Conservation (phyloP, 2,329 filamentous ascomycete species). For the Sporothrix mexicana region DNA sequence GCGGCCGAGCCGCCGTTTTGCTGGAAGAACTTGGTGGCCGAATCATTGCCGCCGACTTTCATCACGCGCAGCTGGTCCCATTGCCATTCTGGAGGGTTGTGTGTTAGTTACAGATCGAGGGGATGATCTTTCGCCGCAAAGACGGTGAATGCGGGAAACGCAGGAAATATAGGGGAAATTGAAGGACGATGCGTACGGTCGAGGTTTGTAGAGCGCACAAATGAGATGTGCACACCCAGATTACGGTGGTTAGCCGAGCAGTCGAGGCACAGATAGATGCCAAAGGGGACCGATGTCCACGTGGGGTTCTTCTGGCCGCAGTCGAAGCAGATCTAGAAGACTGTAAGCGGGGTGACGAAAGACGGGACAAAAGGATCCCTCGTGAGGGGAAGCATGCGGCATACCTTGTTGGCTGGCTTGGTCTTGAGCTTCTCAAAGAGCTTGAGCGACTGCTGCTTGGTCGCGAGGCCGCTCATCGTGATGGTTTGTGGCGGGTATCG, state of each 20-base stretch:
- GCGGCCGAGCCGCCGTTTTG: conserved; percentile 93
- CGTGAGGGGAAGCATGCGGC: conserved; percentile 39
- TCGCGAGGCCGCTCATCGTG: conserved; percentile 73
- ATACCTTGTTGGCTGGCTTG: conserved; percentile 92
- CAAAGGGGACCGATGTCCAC: conserved; percentile 96
- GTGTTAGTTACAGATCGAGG: neutral
- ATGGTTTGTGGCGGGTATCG: neutral
- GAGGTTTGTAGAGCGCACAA: conserved; percentile 97
- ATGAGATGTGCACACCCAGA: conserved; percentile 97
- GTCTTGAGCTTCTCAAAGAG: conserved; percentile 97
- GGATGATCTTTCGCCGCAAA: neutral
- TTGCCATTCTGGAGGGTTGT: conserved; percentile 76
- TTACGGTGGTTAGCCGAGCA: conserved; percentile 97
- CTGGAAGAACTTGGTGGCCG: conserved; percentile 97
- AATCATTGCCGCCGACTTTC: conserved; percentile 99
- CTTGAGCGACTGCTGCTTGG: conserved; percentile 93
- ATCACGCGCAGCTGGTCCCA: conserved; percentile 97
- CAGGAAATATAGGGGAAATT: too few relatives aligned
- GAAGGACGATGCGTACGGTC: conserved; percentile 72
- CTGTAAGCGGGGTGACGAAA: neutral
- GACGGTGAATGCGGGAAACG: neutral
- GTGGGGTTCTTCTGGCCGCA: conserved; percentile 97
- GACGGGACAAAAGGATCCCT: conserved; percentile 6
- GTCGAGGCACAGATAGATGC: conserved; percentile 95
- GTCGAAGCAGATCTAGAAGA: conserved; percentile 87